Base-by-base conservation (phyloP, 306 rosid genomes). In the Quercus rubra region DNA sequence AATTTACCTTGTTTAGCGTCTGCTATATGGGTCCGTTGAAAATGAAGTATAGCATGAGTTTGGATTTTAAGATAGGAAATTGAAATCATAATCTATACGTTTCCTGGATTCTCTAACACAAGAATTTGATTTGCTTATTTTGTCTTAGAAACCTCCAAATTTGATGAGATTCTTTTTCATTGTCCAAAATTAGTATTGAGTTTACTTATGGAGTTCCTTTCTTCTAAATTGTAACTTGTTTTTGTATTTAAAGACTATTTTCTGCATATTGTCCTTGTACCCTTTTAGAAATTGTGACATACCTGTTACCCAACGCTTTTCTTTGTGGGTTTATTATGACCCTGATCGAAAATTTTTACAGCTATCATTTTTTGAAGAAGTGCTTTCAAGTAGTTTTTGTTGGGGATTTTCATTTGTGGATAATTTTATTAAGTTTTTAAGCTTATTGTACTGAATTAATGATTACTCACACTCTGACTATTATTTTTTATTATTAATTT, bases 401-500 rank as follows among this genome's bases (percentile, higher is more conserved):
- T 10, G 46, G 46, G 52, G 46, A 41, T 8, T 33, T 68, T 68
- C 27, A 35, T 19, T 25, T 9, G 8, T 20, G 14, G 52, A 35
- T 68, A 68, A 19, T 33, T 68, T 15, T 66, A 17, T 73, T 41
- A 8, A 70, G 70, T 63, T 28, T 51, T 54, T 74, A 41, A 23
- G 49, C 41, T 49, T 14, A 10, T 77, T 35, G 35, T 20, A 61
- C 74, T 41, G 73, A 56, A 43, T 21, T 35, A 74, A 46, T 68
- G 57, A 52, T 55, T 70, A 15, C 38, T 30, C 8, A 46, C 59
- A 21, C 7, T 73, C 41, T 38, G 30, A 66, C 61, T 74, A 13
- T 67, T 31, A 55, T 68, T 35, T 81, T 41, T 64, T 57, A 70
- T 19, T 12, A 23, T 19, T 82, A n/a, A n/a, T 79, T 25, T 49